phyloP scores from a whole-genome alignment of 2,329 filamentous ascomycete genomes.

The Fusarium citri region DNA sequence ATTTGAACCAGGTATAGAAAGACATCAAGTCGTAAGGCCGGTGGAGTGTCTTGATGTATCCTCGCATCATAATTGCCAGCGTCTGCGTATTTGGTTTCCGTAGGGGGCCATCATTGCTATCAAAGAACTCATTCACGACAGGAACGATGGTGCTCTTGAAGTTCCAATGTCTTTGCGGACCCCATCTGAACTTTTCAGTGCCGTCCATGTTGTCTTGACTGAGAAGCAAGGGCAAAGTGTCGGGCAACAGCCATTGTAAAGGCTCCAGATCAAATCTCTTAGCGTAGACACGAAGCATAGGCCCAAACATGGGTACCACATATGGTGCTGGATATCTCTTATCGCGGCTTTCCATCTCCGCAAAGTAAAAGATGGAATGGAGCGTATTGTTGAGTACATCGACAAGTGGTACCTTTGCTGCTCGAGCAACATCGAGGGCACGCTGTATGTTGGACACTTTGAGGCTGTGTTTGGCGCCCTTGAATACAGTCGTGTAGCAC shows the following conservation, averaged over 20 bases:
- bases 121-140: constrained; percentile 50
- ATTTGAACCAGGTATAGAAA: constrained; percentile 61
- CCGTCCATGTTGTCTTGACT: constrained; percentile 37
- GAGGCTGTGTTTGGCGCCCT: constrained; percentile 71
- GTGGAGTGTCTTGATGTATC: constrained; percentile 57
- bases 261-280: constrained; percentile 61
- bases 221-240: constrained; percentile 50
- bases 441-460: constrained; percentile 64
- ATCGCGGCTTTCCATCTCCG: constrained; percentile 54
- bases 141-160: constrained; percentile 51
- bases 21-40: constrained; percentile 55
- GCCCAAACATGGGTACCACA: constrained; percentile 55
- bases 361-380: constrained; percentile 61
- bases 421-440: constrained; percentile 54
- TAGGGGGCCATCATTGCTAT: constrained; percentile 32
- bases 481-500: constrained; percentile 77
- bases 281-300: constrained; percentile 62
- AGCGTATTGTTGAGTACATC: constrained; percentile 56
- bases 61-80: constrained; percentile 60
- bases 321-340: constrained; percentile 48
- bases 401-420: constrained; percentile 59
- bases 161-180: constrained; percentile 44
- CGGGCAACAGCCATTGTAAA: constrained; percentile 56
- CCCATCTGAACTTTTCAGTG: constrained; percentile 40
- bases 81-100: constrained; percentile 55